Conservation (phyloP, 2,329 filamentous ascomycete species). For the Akanthomyces muscarius region DNA sequence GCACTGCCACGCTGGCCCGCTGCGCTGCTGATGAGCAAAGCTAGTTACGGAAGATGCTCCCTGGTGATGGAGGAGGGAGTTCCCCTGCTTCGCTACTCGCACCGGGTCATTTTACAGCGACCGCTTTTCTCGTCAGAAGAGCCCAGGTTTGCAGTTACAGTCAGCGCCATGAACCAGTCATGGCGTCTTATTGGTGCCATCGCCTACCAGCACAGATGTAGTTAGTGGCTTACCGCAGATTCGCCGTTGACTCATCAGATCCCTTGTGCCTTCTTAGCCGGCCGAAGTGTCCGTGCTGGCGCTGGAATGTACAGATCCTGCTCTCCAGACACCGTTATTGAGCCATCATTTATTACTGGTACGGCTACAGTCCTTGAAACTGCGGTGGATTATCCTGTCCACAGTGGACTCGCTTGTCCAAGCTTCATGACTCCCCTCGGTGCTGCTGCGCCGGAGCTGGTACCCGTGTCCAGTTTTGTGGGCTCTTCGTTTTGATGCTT, state of each 20-base stretch:
- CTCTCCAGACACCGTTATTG: background rate
- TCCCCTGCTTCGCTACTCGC: too few relatives aligned
- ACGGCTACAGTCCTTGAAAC: background rate
- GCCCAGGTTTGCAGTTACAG: background rate
- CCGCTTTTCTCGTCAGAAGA: background rate
- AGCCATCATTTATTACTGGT: background rate
- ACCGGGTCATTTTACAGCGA: background rate
- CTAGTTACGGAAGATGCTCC: background rate
- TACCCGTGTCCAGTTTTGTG: constrained; percentile 16
- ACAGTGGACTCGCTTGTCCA: background rate
- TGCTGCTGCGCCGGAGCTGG: constrained; percentile 5
- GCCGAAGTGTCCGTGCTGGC: background rate
- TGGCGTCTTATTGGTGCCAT: background rate
- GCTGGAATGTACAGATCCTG: background rate
- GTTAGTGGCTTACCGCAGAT: background rate
- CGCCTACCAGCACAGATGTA: background rate
- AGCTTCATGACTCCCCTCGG: background rate
- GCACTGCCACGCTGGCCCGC: background rate
- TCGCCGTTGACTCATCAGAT: constrained; percentile 5
- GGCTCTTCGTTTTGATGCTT: background rate
- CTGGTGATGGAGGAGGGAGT: too few relatives aligned
- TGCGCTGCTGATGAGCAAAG: background rate
- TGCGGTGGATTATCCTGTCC: background rate
- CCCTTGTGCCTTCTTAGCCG: background rate
- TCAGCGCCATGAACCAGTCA: constrained; percentile 7